Percentiles rank a stretch among this genome's conserved stretches.
Evolutionary conservation across 2,329 filamentous ascomycete species (phyloP).

Genomic region (Fusarium albidum): DNA sequence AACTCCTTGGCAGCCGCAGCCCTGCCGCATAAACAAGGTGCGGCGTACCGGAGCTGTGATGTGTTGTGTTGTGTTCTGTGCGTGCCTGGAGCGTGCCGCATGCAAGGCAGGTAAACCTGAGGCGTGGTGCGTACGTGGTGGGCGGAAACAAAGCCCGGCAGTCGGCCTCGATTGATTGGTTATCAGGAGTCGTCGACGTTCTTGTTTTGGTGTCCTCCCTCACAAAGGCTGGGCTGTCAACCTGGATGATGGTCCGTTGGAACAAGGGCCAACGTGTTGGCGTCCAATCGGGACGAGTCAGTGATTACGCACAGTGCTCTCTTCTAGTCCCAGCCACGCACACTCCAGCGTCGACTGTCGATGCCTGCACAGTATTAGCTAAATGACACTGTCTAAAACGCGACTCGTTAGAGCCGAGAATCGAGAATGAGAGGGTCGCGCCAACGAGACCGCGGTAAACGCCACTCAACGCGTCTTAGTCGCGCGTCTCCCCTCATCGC

Average conservation of each 20-base stretch:
- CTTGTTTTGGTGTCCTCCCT: slow-evolving; percentile 24
- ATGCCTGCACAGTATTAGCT: slow-evolving; percentile 3
- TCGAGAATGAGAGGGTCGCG: slow-evolving; percentile 20
- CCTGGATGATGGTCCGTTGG: neutral
- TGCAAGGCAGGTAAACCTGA: slow-evolving; percentile 3
- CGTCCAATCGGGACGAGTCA: slow-evolving; percentile 14
- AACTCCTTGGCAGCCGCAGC: slow-evolving; percentile 1
- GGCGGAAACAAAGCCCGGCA: slow-evolving; percentile 4
- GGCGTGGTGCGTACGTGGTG: slow-evolving; percentile 12
- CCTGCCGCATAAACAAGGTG: slow-evolving; percentile 3
- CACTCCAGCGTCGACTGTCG: neutral
- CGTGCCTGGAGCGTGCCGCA: slow-evolving; percentile 3
- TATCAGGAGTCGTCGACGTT: slow-evolving; percentile 5
- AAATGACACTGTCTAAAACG: slow-evolving; percentile 4
- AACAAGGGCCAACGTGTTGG: slow-evolving; percentile 17
- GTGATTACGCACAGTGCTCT: slow-evolving; percentile 6
- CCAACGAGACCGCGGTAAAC: slow-evolving; percentile 11
- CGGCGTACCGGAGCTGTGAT: neutral
- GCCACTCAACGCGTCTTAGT: slow-evolving; percentile 38
- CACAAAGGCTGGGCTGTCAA: slow-evolving; percentile 12
- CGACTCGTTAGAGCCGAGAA: neutral
- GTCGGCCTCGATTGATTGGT: slow-evolving; percentile 23
- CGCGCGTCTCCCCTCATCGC: slow-evolving; percentile 27
- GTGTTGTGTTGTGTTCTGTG: neutral
- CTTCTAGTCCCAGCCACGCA: slow-evolving; percentile 6